Evolutionary conservation across 2,329 filamentous ascomycete species (phyloP), one percentile per base, ranked within the genome.

Genomic region (Fusarium acutatum): DNA sequence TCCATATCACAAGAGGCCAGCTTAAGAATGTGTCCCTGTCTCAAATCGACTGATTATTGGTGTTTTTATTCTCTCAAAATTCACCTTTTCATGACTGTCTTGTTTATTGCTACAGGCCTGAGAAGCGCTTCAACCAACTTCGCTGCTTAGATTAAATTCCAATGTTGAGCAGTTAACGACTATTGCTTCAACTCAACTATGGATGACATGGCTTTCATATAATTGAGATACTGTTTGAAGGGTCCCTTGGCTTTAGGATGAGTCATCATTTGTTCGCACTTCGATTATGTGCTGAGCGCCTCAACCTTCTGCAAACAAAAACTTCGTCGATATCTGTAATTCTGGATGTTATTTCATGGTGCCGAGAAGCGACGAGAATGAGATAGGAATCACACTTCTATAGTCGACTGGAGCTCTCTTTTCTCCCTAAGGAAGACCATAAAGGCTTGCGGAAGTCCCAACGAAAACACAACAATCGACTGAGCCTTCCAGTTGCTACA

Each of bases 201-300:
- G 7, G 7, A 3, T 26, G 2, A 3, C 9, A 11, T 15, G n/a
- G 2, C 2, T 24, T 35, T 35, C 12, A 26, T 26, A 20, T 26
- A 4, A 15, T 3, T 20, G 17, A 8, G 2, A 26, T 15, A 7
- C 11, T 20, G 3, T 2, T 0, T 14, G n/a, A 24, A 32, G 18
- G 3, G 24, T 6, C 6, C 3, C 4, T 20, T 10, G 12, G 7
- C 6, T 34, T 20, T 1, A 7, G 12, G 30, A n/a, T 8, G 5
- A 26, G 8, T 11, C 3, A 8, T 34, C 1, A 26, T 10, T 3
- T 7, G 6, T 6, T n/a, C 14, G 9, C 26, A 30, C 9, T 13
- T 20, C 30, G 6, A 7, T 6, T 4, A 11, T 3, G 1, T 2
- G 0, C 4, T 14, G 22, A 0, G 4, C 11, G 7, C 28, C 22